Base-by-base conservation (phyloP, 2,329 filamentous ascomycete species). In the Escovopsis weberi region DNA sequence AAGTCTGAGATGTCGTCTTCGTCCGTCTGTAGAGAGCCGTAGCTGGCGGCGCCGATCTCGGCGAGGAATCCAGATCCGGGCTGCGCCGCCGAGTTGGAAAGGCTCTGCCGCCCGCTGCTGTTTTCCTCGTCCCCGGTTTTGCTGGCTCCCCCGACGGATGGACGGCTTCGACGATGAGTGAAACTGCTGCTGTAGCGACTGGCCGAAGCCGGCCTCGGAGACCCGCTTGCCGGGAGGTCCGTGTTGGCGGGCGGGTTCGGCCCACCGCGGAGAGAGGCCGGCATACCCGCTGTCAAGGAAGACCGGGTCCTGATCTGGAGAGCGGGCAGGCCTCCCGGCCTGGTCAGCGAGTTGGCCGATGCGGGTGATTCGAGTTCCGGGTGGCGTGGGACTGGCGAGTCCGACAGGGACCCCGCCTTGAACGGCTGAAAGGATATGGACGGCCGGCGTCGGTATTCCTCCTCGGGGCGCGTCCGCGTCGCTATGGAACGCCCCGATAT, bases 1-100 rank as follows among this genome's bases (percentile, higher is more conserved):
- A 96, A 98, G 41, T 93, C 87, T 0, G 85, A 86, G 35, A 98
- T 94, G 49, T 91, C 88, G 53, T 94, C 85, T 53, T 94, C 87
- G 51, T 96, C 89, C 0, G 81, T 72, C 47, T 78, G 74, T 38
- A 80, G 66, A 2, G 77, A 81, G 6, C 84, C 68, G 55, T 84
- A 69, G 69, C 79, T 68, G 57, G 80, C 68, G 2, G 70, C 78
- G 9, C 75, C 80, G 26, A 72, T 72, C 48, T 82, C 86, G 28
- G 84, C 77, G 40, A 94, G 69, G 26, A 91, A 67, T 2, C 83
- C 86, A 2, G 87, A 94, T 7, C 83, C 84, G 36, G 85, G 86
- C 50, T 80, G 78, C 3, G 66, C 75, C 34, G 73, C 66, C 2
- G 82, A 85, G 0, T 82, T 86, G 0, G 80, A 74, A 5, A 82